phyloP scores from a whole-genome alignment of 2,329 filamentous ascomycete genomes.

The Pestalotiopsis fici region DNA sequence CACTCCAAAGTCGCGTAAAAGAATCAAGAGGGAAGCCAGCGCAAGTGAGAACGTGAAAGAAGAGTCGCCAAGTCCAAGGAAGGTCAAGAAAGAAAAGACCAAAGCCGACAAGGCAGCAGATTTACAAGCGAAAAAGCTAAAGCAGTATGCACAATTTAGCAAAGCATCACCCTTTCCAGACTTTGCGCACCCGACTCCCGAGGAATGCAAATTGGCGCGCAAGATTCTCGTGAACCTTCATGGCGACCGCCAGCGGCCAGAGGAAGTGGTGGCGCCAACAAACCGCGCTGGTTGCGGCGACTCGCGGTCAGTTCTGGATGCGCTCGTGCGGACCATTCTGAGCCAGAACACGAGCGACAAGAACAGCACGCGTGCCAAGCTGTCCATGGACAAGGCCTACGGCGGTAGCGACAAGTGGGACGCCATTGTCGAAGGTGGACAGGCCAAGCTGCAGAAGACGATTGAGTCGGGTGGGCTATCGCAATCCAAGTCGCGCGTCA shows the following conservation, averaged over 20 bases:
- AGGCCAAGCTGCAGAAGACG: slow-evolving; percentile 49
- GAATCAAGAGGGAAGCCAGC: slow-evolving; percentile 7
- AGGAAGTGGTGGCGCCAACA: slow-evolving; percentile 56
- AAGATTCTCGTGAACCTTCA: slow-evolving; percentile 65
- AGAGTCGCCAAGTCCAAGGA: slow-evolving; percentile 13
- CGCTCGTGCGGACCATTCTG: slow-evolving; percentile 52
- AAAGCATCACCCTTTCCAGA: slow-evolving; percentile 65
- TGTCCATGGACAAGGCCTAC: slow-evolving; percentile 45
- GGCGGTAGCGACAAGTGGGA: slow-evolving; percentile 45
- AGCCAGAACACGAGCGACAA: slow-evolving; percentile 53
- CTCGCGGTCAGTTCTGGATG: slow-evolving; percentile 51
- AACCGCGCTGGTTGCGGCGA: slow-evolving; percentile 64
- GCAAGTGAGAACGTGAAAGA: slow-evolving; percentile 3
- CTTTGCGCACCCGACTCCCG: slow-evolving; percentile 63
- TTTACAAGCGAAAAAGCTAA: slow-evolving; percentile 44
- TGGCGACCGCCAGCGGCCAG: slow-evolving; percentile 63
- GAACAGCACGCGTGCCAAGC: slow-evolving; percentile 62
- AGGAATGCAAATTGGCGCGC: slow-evolving; percentile 70
- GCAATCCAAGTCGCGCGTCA: slow-evolving; percentile 71
- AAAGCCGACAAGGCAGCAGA: slow-evolving; percentile 19
- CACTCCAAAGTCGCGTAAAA: neutral
- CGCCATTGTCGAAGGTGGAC: slow-evolving; percentile 39
- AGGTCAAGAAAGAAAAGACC: slow-evolving; percentile 14
- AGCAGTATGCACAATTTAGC: slow-evolving; percentile 40
- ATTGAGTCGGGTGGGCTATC: slow-evolving; percentile 74